These are phyloP conservation scores for Hibiscus tridactylites DNA, from an alignment of 345 rosid genomes.

Conservation along the genomic window DNA sequence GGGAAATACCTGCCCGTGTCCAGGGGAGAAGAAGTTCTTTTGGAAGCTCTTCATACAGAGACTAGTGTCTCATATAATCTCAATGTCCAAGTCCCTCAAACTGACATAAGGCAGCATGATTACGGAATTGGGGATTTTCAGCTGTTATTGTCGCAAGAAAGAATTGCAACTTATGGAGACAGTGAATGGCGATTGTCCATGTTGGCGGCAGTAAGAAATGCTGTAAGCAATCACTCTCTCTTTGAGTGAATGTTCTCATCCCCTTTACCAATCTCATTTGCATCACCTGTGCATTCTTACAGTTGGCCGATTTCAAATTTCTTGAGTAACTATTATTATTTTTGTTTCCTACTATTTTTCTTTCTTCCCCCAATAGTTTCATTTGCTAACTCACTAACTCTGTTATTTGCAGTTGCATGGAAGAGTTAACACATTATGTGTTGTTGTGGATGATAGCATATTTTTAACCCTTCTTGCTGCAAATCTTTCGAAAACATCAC, in stretches of 20 bases:
- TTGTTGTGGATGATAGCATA: slow-evolving; percentile 81
- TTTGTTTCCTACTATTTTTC: not conserved
- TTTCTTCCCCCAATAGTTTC: not conserved
- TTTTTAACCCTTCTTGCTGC: slow-evolving; percentile 53
- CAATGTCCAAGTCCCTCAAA: slow-evolving; percentile 21
- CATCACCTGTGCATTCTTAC: not conserved
- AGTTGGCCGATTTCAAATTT: not conserved
- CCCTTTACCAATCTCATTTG: not conserved
- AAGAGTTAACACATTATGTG: slow-evolving; percentile 44
- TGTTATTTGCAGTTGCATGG: slow-evolving; percentile 53
- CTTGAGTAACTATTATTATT: not conserved
- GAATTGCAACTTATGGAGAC: slow-evolving; percentile 73
- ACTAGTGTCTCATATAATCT: slow-evolving; percentile 56
- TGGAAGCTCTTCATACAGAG: slow-evolving; percentile 60
- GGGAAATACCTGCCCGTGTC: slow-evolving; percentile 46
- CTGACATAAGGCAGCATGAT: slow-evolving; percentile 21
- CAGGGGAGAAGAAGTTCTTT: slow-evolving; percentile 43
- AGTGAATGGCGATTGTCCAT: slow-evolving; percentile 52
- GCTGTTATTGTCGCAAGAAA: slow-evolving; percentile 61
- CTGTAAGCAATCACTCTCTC: slow-evolving; percentile 39
- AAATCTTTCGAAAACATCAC: slow-evolving; percentile 41
- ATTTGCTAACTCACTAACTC: not conserved
- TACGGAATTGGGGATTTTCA: slow-evolving; percentile 32
- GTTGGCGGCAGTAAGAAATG: slow-evolving; percentile 43
- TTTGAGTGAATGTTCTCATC: not conserved